A percentile compares a stretch with the other conserved stretches of the same genome.
These are phyloP conservation scores for Scleroderma citrinum DNA, from an alignment of 768 basidiomycete species.

Conservation along the genomic window DNA sequence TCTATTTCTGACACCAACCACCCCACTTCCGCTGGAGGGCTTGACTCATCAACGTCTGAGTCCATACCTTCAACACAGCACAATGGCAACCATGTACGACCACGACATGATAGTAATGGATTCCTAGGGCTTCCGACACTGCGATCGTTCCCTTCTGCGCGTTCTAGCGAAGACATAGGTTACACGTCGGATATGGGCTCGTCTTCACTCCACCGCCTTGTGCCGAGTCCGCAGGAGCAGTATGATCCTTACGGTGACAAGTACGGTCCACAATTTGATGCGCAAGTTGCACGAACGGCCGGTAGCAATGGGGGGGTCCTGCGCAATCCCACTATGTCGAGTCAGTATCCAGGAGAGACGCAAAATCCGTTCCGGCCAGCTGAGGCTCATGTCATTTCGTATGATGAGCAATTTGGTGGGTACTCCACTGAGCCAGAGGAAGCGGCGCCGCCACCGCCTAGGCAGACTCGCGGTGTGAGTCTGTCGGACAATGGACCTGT, in stretches of 20 bases:
- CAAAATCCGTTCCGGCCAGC: constrained; percentile 55
- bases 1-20: constrained; percentile 74
- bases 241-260: constrained; percentile 24
- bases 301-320: constrained; percentile 34
- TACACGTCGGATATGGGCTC: constrained; percentile 32
- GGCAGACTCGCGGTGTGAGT: constrained; percentile 57
- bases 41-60: constrained; percentile 59
- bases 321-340: constrained; percentile 33
- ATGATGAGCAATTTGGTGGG: constrained; percentile 32
- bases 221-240: constrained; percentile 31
- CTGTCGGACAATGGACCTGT: constrained; percentile 83
- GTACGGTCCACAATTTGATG: constrained; percentile 31
- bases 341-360: constrained; percentile 40
- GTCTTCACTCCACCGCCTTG: constrained; percentile 39
- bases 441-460: constrained; percentile 10
- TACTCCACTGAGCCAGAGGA: constrained; percentile 36
- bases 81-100: constrained; percentile 36
- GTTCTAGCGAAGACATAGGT: constrained; percentile 38
- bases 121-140: constrained; percentile 73
- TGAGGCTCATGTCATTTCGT: constrained; percentile 35
- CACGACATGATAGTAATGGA: constrained; percentile 63
- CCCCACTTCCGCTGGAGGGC: constrained; percentile 41
- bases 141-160: constrained; percentile 40
- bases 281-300: constrained; percentile 35
- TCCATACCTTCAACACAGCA: constrained; percentile 36